Evolutionary conservation across 331 rosid species (phyloP), one percentile per base, ranked within the genome.

Genomic region (Rosa hybrid): DNA sequence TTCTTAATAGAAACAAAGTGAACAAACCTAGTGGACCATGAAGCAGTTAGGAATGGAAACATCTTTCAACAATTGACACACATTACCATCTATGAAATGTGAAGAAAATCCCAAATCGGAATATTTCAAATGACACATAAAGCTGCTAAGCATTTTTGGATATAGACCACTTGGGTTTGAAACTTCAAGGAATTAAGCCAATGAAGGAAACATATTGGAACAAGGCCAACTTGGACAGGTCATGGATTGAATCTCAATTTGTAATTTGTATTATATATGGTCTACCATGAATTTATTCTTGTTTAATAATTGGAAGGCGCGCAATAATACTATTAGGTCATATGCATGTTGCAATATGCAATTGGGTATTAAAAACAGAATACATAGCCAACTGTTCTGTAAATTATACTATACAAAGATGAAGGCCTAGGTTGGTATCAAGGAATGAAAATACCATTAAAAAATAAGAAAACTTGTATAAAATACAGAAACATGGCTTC

Each of bases 101-200:
- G 17, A 1, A 63, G 2, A 51, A 50, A 14, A 27, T 72, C 60
- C 60, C 30, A 49, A 17, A 25, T 25, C 2, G 77, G 60, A 63
- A 46, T 63, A 13, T 8, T 65, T 77, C 63, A 63, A 18, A 64
- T 54, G 73, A 77, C 9, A 48, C 16, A 45, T 65, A 53, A 20
- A 53, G 45, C 53, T 3, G 67, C 78, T 16, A 4, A 39, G 38
- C 67, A 78, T 12, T 38, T 68, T 59, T 38, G 68, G 38, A 70
- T 48, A 30, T 50, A 5, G 20, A 48, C 46, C 51, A 68, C 23
- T 44, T 64, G 69, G 72, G 75, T 21, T 74, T 79, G 83, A 85
- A 80, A 89, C 76, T 87, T 87, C 86, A 77, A 34, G 78, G 86
- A 81, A 77, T 20, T 63, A 67, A 41, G 14, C 57, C 57, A 64